Evolutionary conservation across 2,329 filamentous ascomycete genomes (phyloP).

Genomic region (Monosporascus sp.): DNA sequence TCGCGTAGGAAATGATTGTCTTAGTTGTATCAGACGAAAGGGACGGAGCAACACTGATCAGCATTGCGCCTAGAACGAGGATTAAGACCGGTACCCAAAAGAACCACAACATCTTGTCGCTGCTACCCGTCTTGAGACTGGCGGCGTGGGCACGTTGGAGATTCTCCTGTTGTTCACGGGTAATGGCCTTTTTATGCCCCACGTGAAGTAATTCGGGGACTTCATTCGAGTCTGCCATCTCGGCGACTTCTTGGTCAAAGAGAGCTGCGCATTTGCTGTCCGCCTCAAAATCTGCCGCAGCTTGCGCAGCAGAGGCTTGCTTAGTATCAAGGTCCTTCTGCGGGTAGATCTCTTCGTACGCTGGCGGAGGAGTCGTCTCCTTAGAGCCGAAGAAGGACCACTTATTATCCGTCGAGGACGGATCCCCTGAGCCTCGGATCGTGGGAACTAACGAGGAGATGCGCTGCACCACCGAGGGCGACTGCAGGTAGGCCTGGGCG

Average conservation of each 20-base stretch:
- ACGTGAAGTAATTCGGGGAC: constrained; percentile 48
- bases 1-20: not conserved
- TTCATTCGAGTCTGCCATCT: constrained; percentile 22
- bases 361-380: constrained; percentile 53
- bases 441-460: constrained; percentile 70
- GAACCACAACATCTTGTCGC: constrained; percentile 62
- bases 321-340: constrained; percentile 48
- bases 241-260: constrained; percentile 41
- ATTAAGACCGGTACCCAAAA: constrained; percentile 51
- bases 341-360: constrained; percentile 76
- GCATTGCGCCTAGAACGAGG: not conserved
- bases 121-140: constrained; percentile 57
- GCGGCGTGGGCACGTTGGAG: constrained; percentile 55
- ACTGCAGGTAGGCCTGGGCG: constrained; percentile 63
- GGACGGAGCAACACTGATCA: constrained; percentile 1
- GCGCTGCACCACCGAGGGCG: constrained; percentile 60
- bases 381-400: constrained; percentile 54
- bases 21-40: not conserved
- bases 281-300: constrained; percentile 52
- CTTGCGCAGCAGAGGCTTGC: constrained; percentile 50
- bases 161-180: constrained; percentile 59
- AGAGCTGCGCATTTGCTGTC: constrained; percentile 51
- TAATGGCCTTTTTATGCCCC: constrained; percentile 57
- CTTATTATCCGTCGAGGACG: constrained; percentile 42
- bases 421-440: constrained; percentile 40